A percentile compares a stretch with the other conserved stretches of the same genome.
These are phyloP conservation scores for Aspergillus egyptiacus DNA, from an alignment of 495 filamentous ascomycete genomes.

Conservation along the genomic window DNA sequence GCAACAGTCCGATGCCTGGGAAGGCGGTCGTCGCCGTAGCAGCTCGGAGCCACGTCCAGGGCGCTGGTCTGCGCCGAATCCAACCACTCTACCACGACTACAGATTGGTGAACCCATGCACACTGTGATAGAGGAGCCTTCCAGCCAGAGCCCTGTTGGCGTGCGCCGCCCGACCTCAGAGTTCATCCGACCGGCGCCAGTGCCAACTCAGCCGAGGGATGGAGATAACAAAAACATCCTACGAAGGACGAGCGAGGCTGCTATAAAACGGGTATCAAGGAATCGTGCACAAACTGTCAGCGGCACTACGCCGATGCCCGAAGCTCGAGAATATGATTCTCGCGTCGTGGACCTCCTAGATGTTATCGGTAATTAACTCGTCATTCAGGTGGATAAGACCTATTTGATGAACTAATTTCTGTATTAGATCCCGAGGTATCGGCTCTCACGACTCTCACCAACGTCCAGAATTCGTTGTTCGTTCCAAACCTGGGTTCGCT, in stretches of 20 bases:
- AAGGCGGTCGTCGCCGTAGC: constrained; percentile 38
- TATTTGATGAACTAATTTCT: background rate
- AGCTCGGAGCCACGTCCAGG: constrained; percentile 41
- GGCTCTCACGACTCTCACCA: constrained; percentile 67
- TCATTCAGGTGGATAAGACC: background rate
- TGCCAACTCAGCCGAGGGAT: constrained; percentile 13
- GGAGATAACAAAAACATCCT: constrained; percentile 22
- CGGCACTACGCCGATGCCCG: constrained; percentile 21
- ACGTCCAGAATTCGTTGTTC: constrained; percentile 75
- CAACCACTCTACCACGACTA: constrained; percentile 29
- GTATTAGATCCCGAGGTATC: constrained; percentile 65
- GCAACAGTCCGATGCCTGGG: constrained; percentile 25
- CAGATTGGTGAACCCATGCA: constrained; percentile 30
- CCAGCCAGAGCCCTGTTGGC: constrained; percentile 14
- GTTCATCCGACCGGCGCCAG: constrained; percentile 7
- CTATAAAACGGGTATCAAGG: constrained; percentile 29
- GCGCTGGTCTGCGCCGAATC: constrained; percentile 31
- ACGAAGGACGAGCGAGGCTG: constrained; percentile 32
- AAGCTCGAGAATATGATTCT: constrained; percentile 44
- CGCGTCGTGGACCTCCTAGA: constrained; percentile 65
- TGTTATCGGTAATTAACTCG: constrained; percentile 51
- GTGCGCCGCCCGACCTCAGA: constrained; percentile 10
- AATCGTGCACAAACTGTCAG: constrained; percentile 34
- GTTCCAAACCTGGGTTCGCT: constrained; percentile 61
- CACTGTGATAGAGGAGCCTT: constrained; percentile 36